These are phyloP conservation scores for Volutella citrinella DNA, from an alignment of 2,329 filamentous ascomycete species.

Conservation along the genomic window DNA sequence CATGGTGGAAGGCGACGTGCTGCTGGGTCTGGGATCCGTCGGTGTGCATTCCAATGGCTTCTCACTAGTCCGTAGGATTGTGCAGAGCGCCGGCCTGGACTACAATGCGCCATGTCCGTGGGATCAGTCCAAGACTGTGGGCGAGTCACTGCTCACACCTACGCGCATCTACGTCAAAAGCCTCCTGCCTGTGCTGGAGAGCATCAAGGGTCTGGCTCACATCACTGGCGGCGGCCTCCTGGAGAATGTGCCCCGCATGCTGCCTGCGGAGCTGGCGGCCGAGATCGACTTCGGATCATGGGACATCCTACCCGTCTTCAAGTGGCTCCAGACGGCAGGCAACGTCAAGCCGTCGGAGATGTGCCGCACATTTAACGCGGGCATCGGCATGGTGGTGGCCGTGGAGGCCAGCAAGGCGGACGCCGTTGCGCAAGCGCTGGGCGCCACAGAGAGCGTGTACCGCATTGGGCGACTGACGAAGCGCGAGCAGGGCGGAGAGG, in stretches of 20 bases:
- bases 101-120: slow-evolving; percentile 78
- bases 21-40: slow-evolving; percentile 80
- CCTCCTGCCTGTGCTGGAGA: slow-evolving; percentile 62
- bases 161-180: slow-evolving; percentile 92
- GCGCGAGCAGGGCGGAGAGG: slow-evolving; percentile 40
- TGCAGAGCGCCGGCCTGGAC: slow-evolving; percentile 67
- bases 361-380: slow-evolving; percentile 90
- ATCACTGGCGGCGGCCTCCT: slow-evolving; percentile 92
- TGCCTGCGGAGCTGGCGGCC: slow-evolving; percentile 74
- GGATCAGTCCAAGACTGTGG: slow-evolving; percentile 61
- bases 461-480: slow-evolving; percentile 69
- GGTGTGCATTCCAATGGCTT: slow-evolving; percentile 97
- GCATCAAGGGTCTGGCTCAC: slow-evolving; percentile 91
- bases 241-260: slow-evolving; percentile 93
- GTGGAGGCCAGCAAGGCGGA: slow-evolving; percentile 65
- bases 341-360: slow-evolving; percentile 77
- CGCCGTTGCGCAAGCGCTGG: slow-evolving; percentile 57
- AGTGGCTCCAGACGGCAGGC: slow-evolving; percentile 75
- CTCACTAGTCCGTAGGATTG: slow-evolving; percentile 89
- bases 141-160: slow-evolving; percentile 77
- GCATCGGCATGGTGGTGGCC: slow-evolving; percentile 89
- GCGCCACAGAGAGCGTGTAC: slow-evolving; percentile 70
- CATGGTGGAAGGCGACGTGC: slow-evolving; percentile 80
- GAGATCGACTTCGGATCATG: slow-evolving; percentile 76
- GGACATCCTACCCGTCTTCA: slow-evolving; percentile 75